These are phyloP conservation scores for Candida chauliodis DNA, from an alignment of 805 yeast genomes.

Conservation along the genomic window DNA sequence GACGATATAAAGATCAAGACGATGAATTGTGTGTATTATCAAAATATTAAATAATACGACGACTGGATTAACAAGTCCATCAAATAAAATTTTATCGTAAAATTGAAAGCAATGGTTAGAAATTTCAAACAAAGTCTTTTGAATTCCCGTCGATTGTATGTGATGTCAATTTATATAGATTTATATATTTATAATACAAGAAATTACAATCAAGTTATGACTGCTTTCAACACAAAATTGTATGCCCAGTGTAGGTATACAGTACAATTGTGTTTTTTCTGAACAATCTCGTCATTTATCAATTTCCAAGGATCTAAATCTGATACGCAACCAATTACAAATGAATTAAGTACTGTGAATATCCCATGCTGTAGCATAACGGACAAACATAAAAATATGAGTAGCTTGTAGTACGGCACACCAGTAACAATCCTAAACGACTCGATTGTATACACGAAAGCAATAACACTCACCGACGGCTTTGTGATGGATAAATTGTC, in stretches of 20 bases:
- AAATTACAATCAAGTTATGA: too few species aligned
- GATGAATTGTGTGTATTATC: too few species aligned
- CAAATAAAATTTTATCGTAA: too few species aligned
- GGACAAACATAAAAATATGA: constrained; percentile 15
- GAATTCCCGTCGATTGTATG: too few species aligned
- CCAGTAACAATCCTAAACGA: constrained; percentile 34
- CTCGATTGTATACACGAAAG: constrained; percentile 62
- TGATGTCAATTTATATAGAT: too few species aligned
- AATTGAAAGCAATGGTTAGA: neutral
- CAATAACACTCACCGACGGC: constrained; percentile 55
- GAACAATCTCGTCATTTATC: constrained; percentile 1
- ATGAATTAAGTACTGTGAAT: constrained; percentile 15
- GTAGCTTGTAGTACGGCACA: constrained; percentile 14
- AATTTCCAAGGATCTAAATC: constrained; percentile 5
- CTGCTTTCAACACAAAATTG: too few species aligned
- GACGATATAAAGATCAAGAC: too few species aligned
- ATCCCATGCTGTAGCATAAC: constrained; percentile 13
- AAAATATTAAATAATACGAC: too few species aligned
- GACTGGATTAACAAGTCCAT: too few species aligned
- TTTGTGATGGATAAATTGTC: constrained; percentile 67
- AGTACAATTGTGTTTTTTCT: too few species aligned
- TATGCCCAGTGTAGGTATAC: too few species aligned
- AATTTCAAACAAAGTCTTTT: neutral
- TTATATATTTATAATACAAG: too few species aligned
- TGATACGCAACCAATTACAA: constrained; percentile 13